Evolutionary conservation across 768 basidiomycete genomes (phyloP).

Genomic region (Phaeolepiota aurea): DNA sequence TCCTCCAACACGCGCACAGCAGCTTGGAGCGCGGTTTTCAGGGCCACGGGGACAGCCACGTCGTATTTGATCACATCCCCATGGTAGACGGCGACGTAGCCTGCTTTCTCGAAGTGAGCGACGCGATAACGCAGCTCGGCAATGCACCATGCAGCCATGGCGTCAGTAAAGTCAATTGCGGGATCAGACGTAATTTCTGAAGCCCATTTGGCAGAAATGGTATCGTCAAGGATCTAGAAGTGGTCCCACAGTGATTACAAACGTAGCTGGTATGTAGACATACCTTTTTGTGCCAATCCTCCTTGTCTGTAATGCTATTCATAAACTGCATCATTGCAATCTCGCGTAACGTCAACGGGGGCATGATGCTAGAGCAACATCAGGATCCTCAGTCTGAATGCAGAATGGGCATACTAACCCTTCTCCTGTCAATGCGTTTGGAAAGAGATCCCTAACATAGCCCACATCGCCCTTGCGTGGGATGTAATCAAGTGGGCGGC

Average conservation of each 20-base stretch:
- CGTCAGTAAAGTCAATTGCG: slow-evolving; percentile 8
- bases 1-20: slow-evolving; percentile 19
- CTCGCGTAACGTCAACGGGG: neutral
- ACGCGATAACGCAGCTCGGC: slow-evolving; percentile 15
- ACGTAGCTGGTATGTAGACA: neutral
- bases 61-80: slow-evolving; percentile 16
- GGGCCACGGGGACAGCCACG: slow-evolving; percentile 10
- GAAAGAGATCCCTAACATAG: neutral
- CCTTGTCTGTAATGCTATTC: neutral
- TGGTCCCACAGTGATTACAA: neutral
- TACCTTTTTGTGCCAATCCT: slow-evolving; percentile 1
- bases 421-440: neutral
- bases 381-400: neutral
- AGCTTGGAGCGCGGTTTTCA: slow-evolving; percentile 9
- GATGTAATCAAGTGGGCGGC: neutral
- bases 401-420: neutral
- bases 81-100: slow-evolving; percentile 7
- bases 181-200: slow-evolving; percentile 4
- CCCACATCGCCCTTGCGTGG: neutral
- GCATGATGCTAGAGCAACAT: neutral
- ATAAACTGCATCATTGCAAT: slow-evolving; percentile 1
- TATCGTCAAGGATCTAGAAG: slow-evolving; percentile 10
- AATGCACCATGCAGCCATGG: slow-evolving; percentile 14
- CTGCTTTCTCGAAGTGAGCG: slow-evolving; percentile 2
- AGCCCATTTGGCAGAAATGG: slow-evolving; percentile 10